Conservation (phyloP, 371 early-diverging fungal species). For the Parasitella parasitica region DNA sequence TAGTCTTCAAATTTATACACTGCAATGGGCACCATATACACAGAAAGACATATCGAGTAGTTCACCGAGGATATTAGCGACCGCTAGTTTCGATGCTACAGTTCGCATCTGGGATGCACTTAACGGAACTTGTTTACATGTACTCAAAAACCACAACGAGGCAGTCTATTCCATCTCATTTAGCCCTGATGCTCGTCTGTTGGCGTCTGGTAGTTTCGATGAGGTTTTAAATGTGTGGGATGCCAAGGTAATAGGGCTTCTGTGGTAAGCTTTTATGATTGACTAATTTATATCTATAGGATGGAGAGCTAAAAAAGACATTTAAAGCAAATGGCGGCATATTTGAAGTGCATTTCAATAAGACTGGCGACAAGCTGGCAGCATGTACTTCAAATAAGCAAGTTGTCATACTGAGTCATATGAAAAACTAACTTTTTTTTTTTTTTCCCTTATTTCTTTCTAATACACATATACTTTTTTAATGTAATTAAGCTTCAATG, state of each 20-base stretch:
- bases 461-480: not conserved
- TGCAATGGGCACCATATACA: conserved; percentile 63
- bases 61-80: conserved; percentile 60
- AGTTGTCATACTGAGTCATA: conserved; percentile 26
- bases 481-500: too few species aligned
- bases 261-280: too few species aligned
- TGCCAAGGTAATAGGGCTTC: conserved; percentile 68
- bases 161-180: conserved; percentile 88
- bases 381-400: conserved; percentile 58
- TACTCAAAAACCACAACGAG: conserved; percentile 73
- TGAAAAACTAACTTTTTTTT: not conserved
- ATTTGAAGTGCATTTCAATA: conserved; percentile 77
- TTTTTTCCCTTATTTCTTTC: not conserved
- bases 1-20: conserved; percentile 73
- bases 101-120: conserved; percentile 90
- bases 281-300: conserved; percentile 22
- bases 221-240: conserved; percentile 79
- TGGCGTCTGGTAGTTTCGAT: conserved; percentile 91
- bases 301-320: conserved; percentile 67
- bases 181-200: conserved; percentile 76
- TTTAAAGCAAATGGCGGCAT: conserved; percentile 72
- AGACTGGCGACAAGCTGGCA: conserved; percentile 54
- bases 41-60: conserved; percentile 2
- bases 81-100: conserved; percentile 89
- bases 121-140: conserved; percentile 70